phyloP scores from a whole-genome alignment of 371 early-diverging fungal species.

The Mucor racemosus region DNA sequence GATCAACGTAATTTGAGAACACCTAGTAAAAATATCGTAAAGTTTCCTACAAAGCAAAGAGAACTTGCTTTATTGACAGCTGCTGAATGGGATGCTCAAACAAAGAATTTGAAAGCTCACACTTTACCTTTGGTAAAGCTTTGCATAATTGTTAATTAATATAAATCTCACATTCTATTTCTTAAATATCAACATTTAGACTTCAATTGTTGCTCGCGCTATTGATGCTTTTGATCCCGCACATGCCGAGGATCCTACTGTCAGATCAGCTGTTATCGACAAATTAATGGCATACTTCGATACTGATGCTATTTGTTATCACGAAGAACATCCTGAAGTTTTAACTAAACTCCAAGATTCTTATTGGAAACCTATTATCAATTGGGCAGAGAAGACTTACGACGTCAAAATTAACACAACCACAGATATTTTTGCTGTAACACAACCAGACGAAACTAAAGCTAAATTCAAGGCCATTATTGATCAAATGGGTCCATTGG shows the following conservation, averaged over 20 bases:
- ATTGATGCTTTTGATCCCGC: slow-evolving; percentile 72
- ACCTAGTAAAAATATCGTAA: slow-evolving; percentile 75
- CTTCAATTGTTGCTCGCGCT: slow-evolving; percentile 85
- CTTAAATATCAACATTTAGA: slow-evolving; percentile 46
- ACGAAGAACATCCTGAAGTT: slow-evolving; percentile 76
- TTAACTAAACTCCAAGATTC: slow-evolving; percentile 80
- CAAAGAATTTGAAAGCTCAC: slow-evolving; percentile 76
- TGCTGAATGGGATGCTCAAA: slow-evolving; percentile 94
- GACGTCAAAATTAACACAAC: slow-evolving; percentile 76
- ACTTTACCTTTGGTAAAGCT: slow-evolving; percentile 80
- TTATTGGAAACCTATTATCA: slow-evolving; percentile 84
- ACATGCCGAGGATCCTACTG: slow-evolving; percentile 34
- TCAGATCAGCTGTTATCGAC: slow-evolving; percentile 71
- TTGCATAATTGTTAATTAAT: background rate
- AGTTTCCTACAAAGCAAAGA: slow-evolving; percentile 60
- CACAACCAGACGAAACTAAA: slow-evolving; percentile 69
- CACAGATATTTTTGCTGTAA: slow-evolving; percentile 68
- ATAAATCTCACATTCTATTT: background rate
- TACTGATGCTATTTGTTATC: slow-evolving; percentile 90
- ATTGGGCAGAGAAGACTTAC: slow-evolving; percentile 74
- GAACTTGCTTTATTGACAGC: slow-evolving; percentile 83
- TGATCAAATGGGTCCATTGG: slow-evolving; percentile 64
- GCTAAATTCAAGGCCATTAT: slow-evolving; percentile 60
- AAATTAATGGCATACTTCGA: slow-evolving; percentile 81
- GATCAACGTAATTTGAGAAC: slow-evolving; percentile 86